A percentile compares a stretch with the other conserved stretches of the same genome.
phyloP scores from a whole-genome alignment of 2,329 filamentous ascomycete species.

The Talaromyces rugulosus region DNA sequence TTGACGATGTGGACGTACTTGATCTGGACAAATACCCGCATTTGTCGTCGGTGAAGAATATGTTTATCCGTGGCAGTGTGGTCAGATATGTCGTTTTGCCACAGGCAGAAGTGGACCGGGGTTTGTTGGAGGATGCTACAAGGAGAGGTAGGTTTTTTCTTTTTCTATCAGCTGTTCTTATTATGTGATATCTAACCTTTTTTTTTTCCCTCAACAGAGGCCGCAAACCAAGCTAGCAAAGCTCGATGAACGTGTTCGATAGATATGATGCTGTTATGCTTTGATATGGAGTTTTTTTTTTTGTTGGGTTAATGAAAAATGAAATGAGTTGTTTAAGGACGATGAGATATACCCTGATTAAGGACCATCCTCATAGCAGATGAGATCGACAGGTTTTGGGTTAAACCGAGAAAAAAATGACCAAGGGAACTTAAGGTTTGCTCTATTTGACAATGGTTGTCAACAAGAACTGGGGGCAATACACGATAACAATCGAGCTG shows the following conservation, averaged over 20 bases:
- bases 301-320: not conserved
- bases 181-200: not conserved
- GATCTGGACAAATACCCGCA: constrained; percentile 95
- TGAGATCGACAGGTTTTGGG: not conserved
- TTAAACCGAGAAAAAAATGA: not conserved
- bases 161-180: not conserved
- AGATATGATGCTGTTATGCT: constrained; percentile 16
- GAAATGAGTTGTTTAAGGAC: not conserved
- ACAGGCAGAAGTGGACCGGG: constrained; percentile 74
- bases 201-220: constrained; percentile 33
- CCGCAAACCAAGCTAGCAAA: constrained; percentile 48
- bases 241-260: constrained; percentile 32
- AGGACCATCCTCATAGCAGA: not conserved
- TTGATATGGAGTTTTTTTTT: constrained; percentile 7
- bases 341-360: not conserved
- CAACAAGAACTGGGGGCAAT: not conserved
- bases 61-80: constrained; percentile 90
- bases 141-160: constrained; percentile 61
- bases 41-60: constrained; percentile 84
- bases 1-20: constrained; percentile 89
- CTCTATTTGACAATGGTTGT: not conserved
- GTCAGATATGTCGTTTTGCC: constrained; percentile 91
- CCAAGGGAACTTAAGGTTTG: not conserved
- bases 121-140: constrained; percentile 84
- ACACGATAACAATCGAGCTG: not conserved